Base-by-base conservation (phyloP, 768 basidiomycete genomes). In the Pisolithus orientalis region DNA sequence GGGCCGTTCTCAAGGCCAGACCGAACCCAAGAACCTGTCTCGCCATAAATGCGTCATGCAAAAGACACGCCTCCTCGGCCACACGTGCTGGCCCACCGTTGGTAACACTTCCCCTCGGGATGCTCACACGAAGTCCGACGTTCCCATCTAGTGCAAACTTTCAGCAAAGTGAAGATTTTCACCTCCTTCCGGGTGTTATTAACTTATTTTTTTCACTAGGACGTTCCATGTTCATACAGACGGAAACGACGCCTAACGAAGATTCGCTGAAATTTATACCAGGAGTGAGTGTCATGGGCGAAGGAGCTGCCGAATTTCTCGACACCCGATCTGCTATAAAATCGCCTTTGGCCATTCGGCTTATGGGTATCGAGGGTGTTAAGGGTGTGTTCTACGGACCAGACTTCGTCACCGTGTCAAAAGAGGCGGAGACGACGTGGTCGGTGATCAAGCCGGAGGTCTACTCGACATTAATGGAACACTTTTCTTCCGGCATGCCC, bases 201-300 rank as follows among this genome's bases (percentile, higher is more conserved):
- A 14, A 25, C 21, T 50, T 29, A 53, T 28, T 16, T 16, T 14
- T 2, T 52, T 21, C 17, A 25, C 27, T 54, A 91, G 89, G 72
- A 32, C 83, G 94, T 24, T 86, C 87, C 50, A 95, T 97, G 94
- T 98, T 98, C 74, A 96, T 98, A 52, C 96, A 99, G 71, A 98
- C 95, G 5, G 94, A 97, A 72, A 83, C 85, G 9, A 99, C 96
- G 0, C 96, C 96, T 0, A 99, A 99, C 67, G 90, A 92, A 31
- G 93, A 97, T 65, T 95, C 94, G 1, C 80, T 99, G 48, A 98
- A 99, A 69, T 99, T 99, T 72, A 93, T 99, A 53, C 96, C 95
- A 1, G 96, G 96, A 0, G 77, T 85, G 24, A 68, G 83, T 28
- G 94, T 99, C 28, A 93, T 96, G 84, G 81, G 80, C 39, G 80